These are phyloP conservation scores for Starmerella khaoyaiensis DNA, from an alignment of 805 yeast genomes.

Conservation along the genomic window DNA sequence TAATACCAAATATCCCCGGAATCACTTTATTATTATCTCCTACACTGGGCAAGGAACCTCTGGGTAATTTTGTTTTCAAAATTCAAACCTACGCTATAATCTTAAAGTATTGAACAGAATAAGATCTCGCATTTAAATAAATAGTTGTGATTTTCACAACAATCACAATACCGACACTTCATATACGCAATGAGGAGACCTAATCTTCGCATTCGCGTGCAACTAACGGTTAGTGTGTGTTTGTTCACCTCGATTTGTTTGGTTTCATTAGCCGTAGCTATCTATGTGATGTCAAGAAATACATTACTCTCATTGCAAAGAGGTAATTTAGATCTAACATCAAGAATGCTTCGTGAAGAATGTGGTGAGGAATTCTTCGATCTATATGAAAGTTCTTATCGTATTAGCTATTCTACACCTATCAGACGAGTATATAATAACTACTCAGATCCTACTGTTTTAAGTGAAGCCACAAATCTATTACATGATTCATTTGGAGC, in stretches of 20 bases:
- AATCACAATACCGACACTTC: too few species aligned
- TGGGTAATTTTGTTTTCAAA: too few species aligned
- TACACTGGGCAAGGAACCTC: too few species aligned
- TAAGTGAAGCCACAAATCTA: slow-evolving; percentile 8
- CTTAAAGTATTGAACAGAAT: too few species aligned
- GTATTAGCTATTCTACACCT: slow-evolving; percentile 15
- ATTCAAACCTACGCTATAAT: too few species aligned
- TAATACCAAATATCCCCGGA: too few species aligned
- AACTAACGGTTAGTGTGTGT: slow-evolving; percentile 57
- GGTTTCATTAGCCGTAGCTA: slow-evolving; percentile 55
- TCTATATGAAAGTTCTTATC: slow-evolving; percentile 8
- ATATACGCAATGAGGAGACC: slow-evolving; percentile 22
- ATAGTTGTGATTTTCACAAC: too few species aligned
- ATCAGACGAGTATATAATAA: slow-evolving; percentile 11
- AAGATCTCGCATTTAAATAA: too few species aligned
- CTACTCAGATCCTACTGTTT: neutral
- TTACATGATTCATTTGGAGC: slow-evolving; percentile 16
- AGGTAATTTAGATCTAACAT: slow-evolving; percentile 20
- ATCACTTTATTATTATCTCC: too few species aligned
- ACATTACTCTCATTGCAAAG: slow-evolving; percentile 29
- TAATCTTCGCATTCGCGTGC: slow-evolving; percentile 55
- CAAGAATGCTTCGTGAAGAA: slow-evolving; percentile 18
- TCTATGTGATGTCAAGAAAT: slow-evolving; percentile 17
- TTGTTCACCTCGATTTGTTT: slow-evolving; percentile 58
- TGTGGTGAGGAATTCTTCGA: slow-evolving; percentile 15